Percentiles rank a stretch among this genome's conserved stretches.
These are phyloP conservation scores for Triticum dicoccoides DNA, from an alignment of 176 grass and related monocot species.

Conservation along the genomic window DNA sequence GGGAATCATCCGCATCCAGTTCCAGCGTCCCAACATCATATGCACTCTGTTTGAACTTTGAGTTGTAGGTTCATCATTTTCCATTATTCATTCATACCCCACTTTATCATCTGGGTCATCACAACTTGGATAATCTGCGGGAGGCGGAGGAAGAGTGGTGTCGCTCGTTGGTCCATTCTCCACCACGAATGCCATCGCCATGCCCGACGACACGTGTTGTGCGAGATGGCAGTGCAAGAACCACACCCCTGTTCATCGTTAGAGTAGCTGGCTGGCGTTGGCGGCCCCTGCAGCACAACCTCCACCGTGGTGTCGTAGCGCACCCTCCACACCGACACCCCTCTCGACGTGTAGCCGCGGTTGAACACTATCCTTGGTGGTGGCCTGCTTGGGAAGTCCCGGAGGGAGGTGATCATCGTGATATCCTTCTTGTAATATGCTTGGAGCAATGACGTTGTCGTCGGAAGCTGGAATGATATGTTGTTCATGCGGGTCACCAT, in stretches of 20 bases:
- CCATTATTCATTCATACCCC: too few relatives aligned
- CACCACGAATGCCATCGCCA: not conserved
- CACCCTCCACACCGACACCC: not conserved
- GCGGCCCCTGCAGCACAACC: not conserved
- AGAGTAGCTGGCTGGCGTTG: not conserved
- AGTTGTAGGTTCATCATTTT: too few relatives aligned
- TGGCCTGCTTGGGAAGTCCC: not conserved
- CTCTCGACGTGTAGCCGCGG: not conserved
- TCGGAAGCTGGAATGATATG: not conserved
- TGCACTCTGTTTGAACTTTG: too few relatives aligned
- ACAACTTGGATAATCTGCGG: not conserved
- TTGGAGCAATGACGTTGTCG: not conserved
- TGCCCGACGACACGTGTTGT: not conserved
- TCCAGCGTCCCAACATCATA: too few relatives aligned
- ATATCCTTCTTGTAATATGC: too few relatives aligned
- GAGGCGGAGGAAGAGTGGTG: not conserved
- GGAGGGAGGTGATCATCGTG: not conserved
- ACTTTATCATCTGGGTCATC: not conserved
- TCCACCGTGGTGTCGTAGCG: not conserved
- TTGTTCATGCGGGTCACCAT: constrained; percentile 12
- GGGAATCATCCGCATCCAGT: too few relatives aligned
- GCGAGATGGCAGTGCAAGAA: not conserved
- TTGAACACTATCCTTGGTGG: not conserved
- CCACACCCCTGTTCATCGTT: not conserved
- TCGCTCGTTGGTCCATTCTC: not conserved